Conservation (phyloP, 192 early-diverging fungal species). For the Kickxella alabastrina region DNA sequence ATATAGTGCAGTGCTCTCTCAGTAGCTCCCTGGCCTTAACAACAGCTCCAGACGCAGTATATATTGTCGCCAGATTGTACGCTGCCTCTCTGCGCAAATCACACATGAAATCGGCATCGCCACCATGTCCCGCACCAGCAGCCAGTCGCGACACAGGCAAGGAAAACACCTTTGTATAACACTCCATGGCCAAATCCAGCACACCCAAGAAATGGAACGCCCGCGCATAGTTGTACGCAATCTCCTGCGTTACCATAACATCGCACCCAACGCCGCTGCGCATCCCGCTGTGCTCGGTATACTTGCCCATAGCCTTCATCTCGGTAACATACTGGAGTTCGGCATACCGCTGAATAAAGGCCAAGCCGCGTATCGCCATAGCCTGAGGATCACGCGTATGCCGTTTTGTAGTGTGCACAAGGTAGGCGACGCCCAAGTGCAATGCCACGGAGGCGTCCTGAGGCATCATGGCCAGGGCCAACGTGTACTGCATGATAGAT, state of each 20-base stretch:
- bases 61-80: slow-evolving; percentile 86
- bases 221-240: slow-evolving; percentile 81
- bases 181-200: slow-evolving; percentile 74
- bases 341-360: slow-evolving; percentile 42
- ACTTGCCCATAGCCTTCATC: slow-evolving; percentile 10
- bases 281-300: neutral
- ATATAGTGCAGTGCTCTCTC: slow-evolving; percentile 70
- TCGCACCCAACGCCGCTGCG: neutral
- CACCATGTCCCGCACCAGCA: slow-evolving; percentile 1
- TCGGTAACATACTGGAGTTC: slow-evolving; percentile 32
- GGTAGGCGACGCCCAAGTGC: slow-evolving; percentile 32
- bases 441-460: slow-evolving; percentile 30
- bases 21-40: slow-evolving; percentile 69
- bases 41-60: slow-evolving; percentile 66
- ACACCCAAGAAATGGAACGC: slow-evolving; percentile 87
- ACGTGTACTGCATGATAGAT: slow-evolving; percentile 31
- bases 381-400: slow-evolving; percentile 2
- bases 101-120: neutral
- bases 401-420: slow-evolving; percentile 6
- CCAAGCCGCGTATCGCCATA: slow-evolving; percentile 21
- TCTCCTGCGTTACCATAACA: slow-evolving; percentile 50
- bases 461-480: slow-evolving; percentile 30
- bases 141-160: slow-evolving; percentile 51
- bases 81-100: slow-evolving; percentile 78
- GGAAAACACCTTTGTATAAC: slow-evolving; percentile 74